A percentile compares a stretch with the other conserved stretches of the same genome.
phyloP scores from a whole-genome alignment of 2,329 filamentous ascomycete genomes.

The Fonsecaea pedrosoi region DNA sequence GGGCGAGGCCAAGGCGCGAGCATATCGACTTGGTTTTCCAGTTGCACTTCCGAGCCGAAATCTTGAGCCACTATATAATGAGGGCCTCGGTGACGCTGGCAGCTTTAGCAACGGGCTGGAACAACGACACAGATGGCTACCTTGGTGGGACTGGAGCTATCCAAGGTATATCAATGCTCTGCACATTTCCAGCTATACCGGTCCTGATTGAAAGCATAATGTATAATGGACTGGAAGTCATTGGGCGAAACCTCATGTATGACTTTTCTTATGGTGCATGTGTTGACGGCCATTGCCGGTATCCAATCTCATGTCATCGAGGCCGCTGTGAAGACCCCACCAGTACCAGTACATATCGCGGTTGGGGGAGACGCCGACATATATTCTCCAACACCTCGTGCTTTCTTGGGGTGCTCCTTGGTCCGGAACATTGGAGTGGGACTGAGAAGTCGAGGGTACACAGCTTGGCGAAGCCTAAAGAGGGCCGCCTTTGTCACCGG shows the following conservation, averaged over 20 bases:
- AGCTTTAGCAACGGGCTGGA: constrained; percentile 16
- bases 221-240: background rate
- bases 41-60: constrained; percentile 16
- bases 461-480: too few relatives aligned
- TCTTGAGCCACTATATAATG: constrained; percentile 22
- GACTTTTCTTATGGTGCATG: constrained; percentile 13
- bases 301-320: constrained; percentile 10
- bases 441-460: too few relatives aligned
- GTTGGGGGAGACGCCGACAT: too few relatives aligned
- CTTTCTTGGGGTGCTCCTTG: too few relatives aligned
- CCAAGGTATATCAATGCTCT: background rate
- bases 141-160: constrained; percentile 11
- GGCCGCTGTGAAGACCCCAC: too few relatives aligned
- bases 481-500: background rate
- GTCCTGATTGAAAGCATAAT: constrained; percentile 9
- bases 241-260: constrained; percentile 3
- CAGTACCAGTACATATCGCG: too few relatives aligned
- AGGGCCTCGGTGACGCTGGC: constrained; percentile 16
- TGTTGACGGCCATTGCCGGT: constrained; percentile 7
- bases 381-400: too few relatives aligned
- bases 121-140: constrained; percentile 23
- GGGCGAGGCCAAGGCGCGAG: background rate
- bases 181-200: constrained; percentile 6
- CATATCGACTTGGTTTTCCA: background rate
- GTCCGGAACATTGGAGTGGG: too few relatives aligned